phyloP scores from a whole-genome alignment of 2,329 filamentous ascomycete genomes.

The Didymella pomorum region DNA sequence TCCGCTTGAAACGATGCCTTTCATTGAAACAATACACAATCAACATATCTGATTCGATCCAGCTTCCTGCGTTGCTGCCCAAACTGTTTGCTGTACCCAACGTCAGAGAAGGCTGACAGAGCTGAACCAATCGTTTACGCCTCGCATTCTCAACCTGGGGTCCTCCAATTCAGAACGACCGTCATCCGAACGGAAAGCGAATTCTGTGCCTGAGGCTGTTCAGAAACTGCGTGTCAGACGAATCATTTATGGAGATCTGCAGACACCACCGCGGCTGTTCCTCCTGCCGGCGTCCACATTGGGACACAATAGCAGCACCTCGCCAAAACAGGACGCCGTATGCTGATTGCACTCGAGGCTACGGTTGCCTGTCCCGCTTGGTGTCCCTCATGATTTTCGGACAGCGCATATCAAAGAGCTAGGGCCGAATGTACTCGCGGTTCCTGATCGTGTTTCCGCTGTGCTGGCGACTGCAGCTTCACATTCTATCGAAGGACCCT shows the following conservation, averaged over 20 bases:
- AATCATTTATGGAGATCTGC: neutral
- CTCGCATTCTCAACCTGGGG: slow-evolving; percentile 20
- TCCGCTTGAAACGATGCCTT: neutral
- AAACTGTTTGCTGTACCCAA: slow-evolving; percentile 27
- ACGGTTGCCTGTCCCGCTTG: slow-evolving; percentile 1
- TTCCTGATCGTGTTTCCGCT: neutral
- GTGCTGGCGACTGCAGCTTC: slow-evolving; percentile 6
- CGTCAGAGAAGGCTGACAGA: slow-evolving; percentile 27
- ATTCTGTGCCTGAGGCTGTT: slow-evolving; percentile 1
- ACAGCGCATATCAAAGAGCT: slow-evolving; percentile 4
- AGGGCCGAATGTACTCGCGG: neutral
- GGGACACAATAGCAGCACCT: neutral
- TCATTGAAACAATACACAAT: neutral
- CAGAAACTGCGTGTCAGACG: neutral
- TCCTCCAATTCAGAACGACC: slow-evolving; percentile 22
- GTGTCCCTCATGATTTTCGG: neutral
- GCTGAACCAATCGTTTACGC: slow-evolving; percentile 35
- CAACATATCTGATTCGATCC: neutral
- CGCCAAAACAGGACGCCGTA: neutral
- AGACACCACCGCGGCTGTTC: neutral
- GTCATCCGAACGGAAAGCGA: neutral
- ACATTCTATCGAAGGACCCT: neutral
- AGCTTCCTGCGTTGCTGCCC: slow-evolving; percentile 26
- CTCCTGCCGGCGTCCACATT: neutral
- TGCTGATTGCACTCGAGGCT: neutral